phyloP scores from a whole-genome alignment of 495 filamentous ascomycete genomes.

The Aspergillus bridgeri region DNA sequence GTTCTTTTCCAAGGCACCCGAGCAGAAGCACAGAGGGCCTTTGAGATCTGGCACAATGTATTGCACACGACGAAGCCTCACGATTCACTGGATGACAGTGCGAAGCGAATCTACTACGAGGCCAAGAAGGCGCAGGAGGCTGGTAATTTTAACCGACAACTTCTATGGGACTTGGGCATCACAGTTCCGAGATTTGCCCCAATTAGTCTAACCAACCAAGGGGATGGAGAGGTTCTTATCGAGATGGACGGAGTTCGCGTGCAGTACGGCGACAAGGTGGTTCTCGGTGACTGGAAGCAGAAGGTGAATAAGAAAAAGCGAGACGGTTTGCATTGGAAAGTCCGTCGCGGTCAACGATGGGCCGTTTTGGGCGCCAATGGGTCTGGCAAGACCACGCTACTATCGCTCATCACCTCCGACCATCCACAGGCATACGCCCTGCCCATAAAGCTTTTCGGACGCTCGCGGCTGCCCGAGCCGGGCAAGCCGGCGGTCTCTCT shows the following conservation, averaged over 20 bases:
- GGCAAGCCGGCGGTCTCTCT: conserved; percentile 76
- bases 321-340: conserved; percentile 74
- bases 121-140: conserved; percentile 17
- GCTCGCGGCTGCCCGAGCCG: conserved; percentile 68
- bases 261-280: conserved; percentile 70
- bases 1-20: conserved; percentile 43
- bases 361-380: conserved; percentile 89
- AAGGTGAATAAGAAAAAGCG: conserved; percentile 40
- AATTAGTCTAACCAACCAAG: background rate
- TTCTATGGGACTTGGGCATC: conserved; percentile 28
- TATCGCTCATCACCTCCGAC: conserved; percentile 90
- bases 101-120: conserved; percentile 2
- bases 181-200: background rate
- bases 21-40: conserved; percentile 13
- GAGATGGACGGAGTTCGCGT: conserved; percentile 83
- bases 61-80: background rate
- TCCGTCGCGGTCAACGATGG: conserved; percentile 82
- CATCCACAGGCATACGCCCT: conserved; percentile 91
- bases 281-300: conserved; percentile 77
- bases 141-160: conserved; percentile 29
- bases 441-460: conserved; percentile 81
- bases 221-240: conserved; percentile 61
- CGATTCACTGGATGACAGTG: background rate
- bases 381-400: conserved; percentile 78
- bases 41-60: conserved; percentile 26